Conservation (phyloP, 305 asterid species). For the Petunia hybrid region DNA sequence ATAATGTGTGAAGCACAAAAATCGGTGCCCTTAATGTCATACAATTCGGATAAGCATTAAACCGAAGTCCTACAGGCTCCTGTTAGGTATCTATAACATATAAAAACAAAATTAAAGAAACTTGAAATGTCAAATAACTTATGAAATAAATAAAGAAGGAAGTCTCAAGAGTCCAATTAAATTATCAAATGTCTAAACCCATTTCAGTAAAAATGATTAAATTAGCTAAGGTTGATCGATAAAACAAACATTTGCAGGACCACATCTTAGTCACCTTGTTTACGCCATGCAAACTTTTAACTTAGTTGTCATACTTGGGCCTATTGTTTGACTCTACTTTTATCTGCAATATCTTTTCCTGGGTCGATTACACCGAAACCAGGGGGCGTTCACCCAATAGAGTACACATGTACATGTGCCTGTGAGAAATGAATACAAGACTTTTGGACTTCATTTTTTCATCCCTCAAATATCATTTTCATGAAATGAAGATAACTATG, state of each 20-base stretch:
- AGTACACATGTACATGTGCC: neutral
- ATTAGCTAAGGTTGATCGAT: neutral
- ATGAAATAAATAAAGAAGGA: conserved; percentile 13
- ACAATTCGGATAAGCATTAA: conserved; percentile 24
- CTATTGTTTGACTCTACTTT: neutral
- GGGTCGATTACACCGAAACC: neutral
- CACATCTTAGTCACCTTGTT: neutral
- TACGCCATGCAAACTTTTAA: neutral
- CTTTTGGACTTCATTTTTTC: neutral
- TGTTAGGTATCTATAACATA: conserved; percentile 1
- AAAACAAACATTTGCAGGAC: conserved; percentile 16
- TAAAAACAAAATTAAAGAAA: neutral
- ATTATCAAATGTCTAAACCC: neutral
- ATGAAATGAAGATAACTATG: neutral
- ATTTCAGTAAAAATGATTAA: neutral
- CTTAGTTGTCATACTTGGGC: neutral
- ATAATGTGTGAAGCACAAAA: neutral
- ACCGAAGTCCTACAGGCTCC: neutral
- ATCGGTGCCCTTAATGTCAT: neutral
- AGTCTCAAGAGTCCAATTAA: neutral
- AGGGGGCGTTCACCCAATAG: neutral
- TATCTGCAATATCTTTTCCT: conserved; percentile 1
- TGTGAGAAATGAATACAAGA: neutral
- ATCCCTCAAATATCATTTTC: neutral
- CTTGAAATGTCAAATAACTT: neutral